Percentiles rank a stretch among this genome's conserved stretches.
These are phyloP conservation scores for Turritis glabra DNA, from an alignment of 345 rosid genomes.

Conservation along the genomic window DNA sequence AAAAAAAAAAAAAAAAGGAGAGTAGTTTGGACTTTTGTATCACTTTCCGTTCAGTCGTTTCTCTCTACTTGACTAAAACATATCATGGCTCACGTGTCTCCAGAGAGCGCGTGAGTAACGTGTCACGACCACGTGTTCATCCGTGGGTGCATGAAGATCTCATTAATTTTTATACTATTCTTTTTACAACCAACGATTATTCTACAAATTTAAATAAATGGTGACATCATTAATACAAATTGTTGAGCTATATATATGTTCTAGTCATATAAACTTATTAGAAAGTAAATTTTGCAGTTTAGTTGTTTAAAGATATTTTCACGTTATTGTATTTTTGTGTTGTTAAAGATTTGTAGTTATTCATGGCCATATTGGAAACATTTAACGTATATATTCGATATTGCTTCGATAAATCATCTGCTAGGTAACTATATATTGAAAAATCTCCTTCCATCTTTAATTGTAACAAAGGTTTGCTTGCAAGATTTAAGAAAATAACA, in stretches of 20 bases:
- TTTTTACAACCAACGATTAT: no score
- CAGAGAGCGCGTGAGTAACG: conserved; percentile 11
- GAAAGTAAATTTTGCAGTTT: not conserved
- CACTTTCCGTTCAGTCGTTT: not conserved
- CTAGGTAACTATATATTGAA: not conserved
- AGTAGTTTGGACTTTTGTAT: not conserved
- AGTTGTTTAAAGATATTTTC: not conserved
- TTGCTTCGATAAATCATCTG: not conserved
- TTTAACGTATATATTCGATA: not conserved
- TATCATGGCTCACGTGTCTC: not conserved
- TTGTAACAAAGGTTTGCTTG: not conserved
- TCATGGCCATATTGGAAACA: not conserved
- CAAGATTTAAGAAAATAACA: not conserved
- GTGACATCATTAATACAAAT: no score
- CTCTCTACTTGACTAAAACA: not conserved
- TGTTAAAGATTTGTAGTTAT: not conserved
- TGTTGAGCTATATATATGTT: no score
- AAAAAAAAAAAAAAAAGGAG: no score
- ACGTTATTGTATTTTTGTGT: not conserved
- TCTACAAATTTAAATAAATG: no score
- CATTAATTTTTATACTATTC: no score
- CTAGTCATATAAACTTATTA: no score
- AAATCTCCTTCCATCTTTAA: not conserved
- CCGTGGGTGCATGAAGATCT: no score
- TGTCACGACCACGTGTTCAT: no score